A percentile compares a stretch with the other conserved stretches of the same genome.
Evolutionary conservation across 495 filamentous ascomycete genomes (phyloP).

Genomic region (Friedmanniomyces endolithicus): DNA sequence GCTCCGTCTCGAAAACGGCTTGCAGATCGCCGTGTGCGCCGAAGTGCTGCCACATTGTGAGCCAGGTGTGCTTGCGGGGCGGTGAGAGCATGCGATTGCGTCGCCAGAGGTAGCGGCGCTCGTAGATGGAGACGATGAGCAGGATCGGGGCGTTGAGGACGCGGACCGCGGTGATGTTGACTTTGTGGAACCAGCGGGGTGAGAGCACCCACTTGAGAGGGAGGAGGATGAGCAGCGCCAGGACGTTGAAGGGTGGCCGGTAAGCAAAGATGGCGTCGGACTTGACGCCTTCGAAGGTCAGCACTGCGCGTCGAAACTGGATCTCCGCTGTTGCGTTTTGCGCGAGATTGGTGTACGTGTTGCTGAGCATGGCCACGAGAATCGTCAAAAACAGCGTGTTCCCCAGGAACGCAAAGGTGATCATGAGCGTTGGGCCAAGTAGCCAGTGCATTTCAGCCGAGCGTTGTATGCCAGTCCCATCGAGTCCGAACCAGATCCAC

Average conservation of each 20-base stretch:
- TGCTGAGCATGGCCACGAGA: slow-evolving; percentile 61
- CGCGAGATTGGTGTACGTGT: slow-evolving; percentile 56
- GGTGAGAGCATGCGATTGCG: slow-evolving; percentile 28
- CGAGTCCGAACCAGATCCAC: slow-evolving; percentile 68
- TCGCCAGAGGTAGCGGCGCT: slow-evolving; percentile 39
- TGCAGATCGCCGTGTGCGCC: slow-evolving; percentile 53
- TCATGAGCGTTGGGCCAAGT: slow-evolving; percentile 56
- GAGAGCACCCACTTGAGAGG: slow-evolving; percentile 53
- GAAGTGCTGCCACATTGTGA: slow-evolving; percentile 40
- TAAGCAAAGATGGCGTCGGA: slow-evolving; percentile 62
- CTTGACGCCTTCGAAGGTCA: slow-evolving; percentile 69
- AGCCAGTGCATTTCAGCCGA: slow-evolving; percentile 54
- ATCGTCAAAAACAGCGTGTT: slow-evolving; percentile 69
- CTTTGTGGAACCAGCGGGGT: slow-evolving; percentile 65
- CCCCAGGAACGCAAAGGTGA: slow-evolving; percentile 59
- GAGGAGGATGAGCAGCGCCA: slow-evolving; percentile 49
- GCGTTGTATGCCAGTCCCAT: slow-evolving; percentile 56
- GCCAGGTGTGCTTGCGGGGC: slow-evolving; percentile 33
- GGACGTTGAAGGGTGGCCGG: slow-evolving; percentile 59
- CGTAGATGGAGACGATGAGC: slow-evolving; percentile 45
- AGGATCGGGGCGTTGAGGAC: slow-evolving; percentile 53
- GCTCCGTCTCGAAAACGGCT: slow-evolving; percentile 55
- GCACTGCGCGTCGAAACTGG: slow-evolving; percentile 55
- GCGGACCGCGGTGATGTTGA: slow-evolving; percentile 54
- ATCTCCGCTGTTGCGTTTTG: slow-evolving; percentile 55